These are phyloP conservation scores for Metarhizium anisopliae DNA, from an alignment of 2,329 filamentous ascomycete genomes.

Conservation along the genomic window DNA sequence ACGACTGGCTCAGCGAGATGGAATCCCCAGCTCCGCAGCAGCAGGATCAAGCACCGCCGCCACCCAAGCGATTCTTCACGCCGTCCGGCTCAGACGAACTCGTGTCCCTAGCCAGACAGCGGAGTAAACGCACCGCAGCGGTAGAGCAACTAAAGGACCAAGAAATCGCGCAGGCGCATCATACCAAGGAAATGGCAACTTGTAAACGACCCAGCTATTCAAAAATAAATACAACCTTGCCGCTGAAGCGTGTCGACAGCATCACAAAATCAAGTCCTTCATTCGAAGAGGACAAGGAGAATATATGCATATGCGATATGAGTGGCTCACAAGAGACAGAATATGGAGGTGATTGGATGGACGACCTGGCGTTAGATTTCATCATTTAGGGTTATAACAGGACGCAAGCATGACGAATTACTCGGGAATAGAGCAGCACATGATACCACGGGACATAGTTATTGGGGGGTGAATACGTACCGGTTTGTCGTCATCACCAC, in stretches of 20 bases:
- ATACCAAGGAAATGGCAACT: neutral
- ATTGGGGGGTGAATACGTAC: neutral
- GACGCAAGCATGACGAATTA: neutral
- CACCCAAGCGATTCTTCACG: slow-evolving; percentile 25
- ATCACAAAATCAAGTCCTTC: neutral
- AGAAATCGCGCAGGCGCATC: slow-evolving; percentile 14
- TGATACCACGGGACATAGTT: neutral
- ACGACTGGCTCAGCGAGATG: neutral
- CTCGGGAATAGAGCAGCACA: neutral
- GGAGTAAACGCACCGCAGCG: slow-evolving; percentile 25
- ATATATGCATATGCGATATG: slow-evolving; percentile 2
- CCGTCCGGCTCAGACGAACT: slow-evolving; percentile 26
- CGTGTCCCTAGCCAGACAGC: slow-evolving; percentile 23
- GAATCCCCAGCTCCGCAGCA: slow-evolving; percentile 7
- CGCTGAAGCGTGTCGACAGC: neutral
- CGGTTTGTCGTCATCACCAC: neutral
- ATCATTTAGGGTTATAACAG: slow-evolving; percentile 6
- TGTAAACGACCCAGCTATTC: neutral
- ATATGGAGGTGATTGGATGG: slow-evolving; percentile 30
- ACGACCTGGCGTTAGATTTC: slow-evolving; percentile 25
- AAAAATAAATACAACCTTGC: neutral
- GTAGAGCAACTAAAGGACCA: slow-evolving; percentile 19
- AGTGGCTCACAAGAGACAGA: slow-evolving; percentile 27
- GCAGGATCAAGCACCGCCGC: slow-evolving; percentile 5
- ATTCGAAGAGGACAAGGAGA: slow-evolving; percentile 16